A percentile compares a stretch with the other conserved stretches of the same genome.
These are phyloP conservation scores for Hypoxylon fragiforme DNA, from an alignment of 495 filamentous ascomycete species.

Conservation along the genomic window DNA sequence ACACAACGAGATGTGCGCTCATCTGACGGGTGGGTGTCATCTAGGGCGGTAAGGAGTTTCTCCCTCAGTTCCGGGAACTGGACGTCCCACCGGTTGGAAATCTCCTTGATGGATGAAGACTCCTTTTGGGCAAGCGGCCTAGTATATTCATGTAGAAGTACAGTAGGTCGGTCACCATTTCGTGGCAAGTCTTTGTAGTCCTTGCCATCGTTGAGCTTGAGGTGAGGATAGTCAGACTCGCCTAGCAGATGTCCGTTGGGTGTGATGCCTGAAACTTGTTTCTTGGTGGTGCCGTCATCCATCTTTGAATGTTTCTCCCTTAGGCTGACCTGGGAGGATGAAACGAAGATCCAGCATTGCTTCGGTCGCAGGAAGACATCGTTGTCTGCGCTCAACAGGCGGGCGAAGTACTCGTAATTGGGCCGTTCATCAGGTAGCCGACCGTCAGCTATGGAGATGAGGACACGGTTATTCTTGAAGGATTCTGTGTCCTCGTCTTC, in stretches of 20 bases:
- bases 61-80: conserved; percentile 49
- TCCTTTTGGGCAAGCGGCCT: conserved; percentile 45
- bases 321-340: conserved; percentile 43
- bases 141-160: conserved; percentile 54
- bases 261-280: conserved; percentile 36
- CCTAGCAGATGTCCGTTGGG: conserved; percentile 41
- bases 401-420: conserved; percentile 55
- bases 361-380: conserved; percentile 46
- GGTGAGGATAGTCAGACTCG: conserved; percentile 50
- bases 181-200: conserved; percentile 40
- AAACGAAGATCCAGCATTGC: conserved; percentile 51
- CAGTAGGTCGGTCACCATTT: conserved; percentile 33
- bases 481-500: conserved; percentile 51
- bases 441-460: conserved; percentile 54
- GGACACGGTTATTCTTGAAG: conserved; percentile 56
- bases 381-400: conserved; percentile 45
- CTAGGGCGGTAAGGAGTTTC: conserved; percentile 42
- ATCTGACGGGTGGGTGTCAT: conserved; percentile 39
- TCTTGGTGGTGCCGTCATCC: conserved; percentile 38
- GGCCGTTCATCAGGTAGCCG: conserved; percentile 50
- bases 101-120: conserved; percentile 46
- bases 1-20: conserved; percentile 37
- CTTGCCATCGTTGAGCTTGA: conserved; percentile 47
- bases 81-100: conserved; percentile 45
- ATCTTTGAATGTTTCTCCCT: conserved; percentile 38